Evolutionary conservation across 73 alveolate genomes (phyloP), one percentile per base, ranked within the genome.

Genomic region (Paramecium bursaria): DNA sequence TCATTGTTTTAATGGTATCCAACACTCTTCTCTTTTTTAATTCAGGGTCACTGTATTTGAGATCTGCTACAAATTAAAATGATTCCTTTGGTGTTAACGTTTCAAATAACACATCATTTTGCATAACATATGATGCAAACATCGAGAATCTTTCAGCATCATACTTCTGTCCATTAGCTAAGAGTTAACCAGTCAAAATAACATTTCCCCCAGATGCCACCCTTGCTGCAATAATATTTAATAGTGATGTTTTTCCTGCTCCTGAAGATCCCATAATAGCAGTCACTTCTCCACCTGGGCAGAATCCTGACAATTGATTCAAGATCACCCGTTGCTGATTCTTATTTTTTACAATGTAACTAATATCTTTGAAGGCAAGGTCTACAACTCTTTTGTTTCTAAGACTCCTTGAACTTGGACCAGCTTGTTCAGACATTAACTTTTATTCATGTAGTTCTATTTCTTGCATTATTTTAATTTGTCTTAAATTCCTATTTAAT

Each of bases 51-150:
- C 46, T 80, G 55, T 67, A 79, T 73, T 85, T 80, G 17, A 79
- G 48, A 54, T 54, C 76, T 23, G 98, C 99, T 23, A 73, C 85
- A 54, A 79, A 79, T 14, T 29, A 15, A 23, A 79, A 50, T 11
- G 89, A 80, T 42, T 79, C 89, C 39, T 47, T 54, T 4, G 75
- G 90, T 10, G 86, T 35, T 44, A 67, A 35, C 21, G 90, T 54
- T 30, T 86, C 92, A 25, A 86, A 39, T 10, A 76, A 26, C 13
- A 76, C 48, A 76, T 86, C 92, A 42, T 75, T 52, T 42, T 95
- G 94, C 89, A 92, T 88, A 14, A 95, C 98, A 76, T 86, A 94
- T 35, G 96, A 96, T 33, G 95, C 91, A 44, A 76, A 86, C 29
- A 90, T 87, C 52, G 93, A 86, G 61, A 90, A 93, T 53, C 85